These are phyloP conservation scores for Trametes cingulata DNA, from an alignment of 768 basidiomycete genomes.

Conservation along the genomic window DNA sequence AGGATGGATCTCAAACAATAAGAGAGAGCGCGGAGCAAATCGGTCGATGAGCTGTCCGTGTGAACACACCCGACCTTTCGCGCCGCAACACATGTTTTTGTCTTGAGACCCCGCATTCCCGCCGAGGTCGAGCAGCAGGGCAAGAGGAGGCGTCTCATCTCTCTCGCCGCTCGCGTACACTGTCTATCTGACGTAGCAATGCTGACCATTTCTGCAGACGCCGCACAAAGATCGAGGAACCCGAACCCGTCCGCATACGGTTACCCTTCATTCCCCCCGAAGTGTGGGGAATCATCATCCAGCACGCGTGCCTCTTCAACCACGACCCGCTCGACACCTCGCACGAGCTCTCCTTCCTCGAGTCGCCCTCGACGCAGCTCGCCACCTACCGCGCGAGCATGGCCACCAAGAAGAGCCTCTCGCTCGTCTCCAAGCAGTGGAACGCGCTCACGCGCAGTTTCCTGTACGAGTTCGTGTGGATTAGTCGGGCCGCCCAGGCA, in stretches of 20 bases:
- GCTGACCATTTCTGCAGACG: constrained; percentile 10
- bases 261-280: constrained; percentile 47
- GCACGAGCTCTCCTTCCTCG: constrained; percentile 59
- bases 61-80: neutral
- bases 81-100: neutral
- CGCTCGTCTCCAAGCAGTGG: constrained; percentile 59
- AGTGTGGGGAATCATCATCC: constrained; percentile 66
- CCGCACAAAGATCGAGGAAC: neutral
- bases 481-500: constrained; percentile 53
- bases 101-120: neutral
- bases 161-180: neutral
- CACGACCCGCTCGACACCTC: constrained; percentile 50
- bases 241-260: neutral
- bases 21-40: neutral
- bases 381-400: constrained; percentile 49
- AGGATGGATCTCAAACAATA: neutral
- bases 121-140: neutral
- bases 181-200: neutral
- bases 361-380: constrained; percentile 43
- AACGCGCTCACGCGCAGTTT: constrained; percentile 52
- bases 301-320: constrained; percentile 49
- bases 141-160: neutral
- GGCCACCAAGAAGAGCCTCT: constrained; percentile 49
- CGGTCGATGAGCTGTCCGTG: constrained; percentile 10
- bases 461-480: constrained; percentile 73